Evolutionary conservation across 352 stramenopile genomes (phyloP), one percentile per base, ranked within the genome.

Genomic region (Phytophthora idaei): DNA sequence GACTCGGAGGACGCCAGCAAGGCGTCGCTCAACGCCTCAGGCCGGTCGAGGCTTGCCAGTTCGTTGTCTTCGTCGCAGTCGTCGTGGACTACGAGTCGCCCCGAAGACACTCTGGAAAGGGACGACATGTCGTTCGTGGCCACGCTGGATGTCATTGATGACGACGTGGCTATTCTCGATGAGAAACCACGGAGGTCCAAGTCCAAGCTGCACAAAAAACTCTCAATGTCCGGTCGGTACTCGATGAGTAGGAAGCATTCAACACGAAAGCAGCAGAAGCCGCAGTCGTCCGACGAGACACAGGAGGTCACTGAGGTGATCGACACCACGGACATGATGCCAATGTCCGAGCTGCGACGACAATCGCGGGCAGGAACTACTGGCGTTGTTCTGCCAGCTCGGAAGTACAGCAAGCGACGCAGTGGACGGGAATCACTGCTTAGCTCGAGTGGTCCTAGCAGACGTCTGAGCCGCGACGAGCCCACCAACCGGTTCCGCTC

Each of bases 261-360:
- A 49, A 41, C 36, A n/a, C 49, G 50, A 2, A 69, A 69, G 39
- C 64, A 57, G 27, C 27, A 42, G 36, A n/a, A 32, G 28, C 2
- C 42, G 31, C 45, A 34, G 7, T 27, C 47, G 14, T 39, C 47
- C 29, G 27, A 41, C 1, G 57, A 64, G 11, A 68, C 63, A 39
- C 51, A 69, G 14, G 74, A 79, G 21, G 57, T 85, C 31, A 65
- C 71, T 3, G 78, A 87, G 48, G 76, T 83, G 15, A 83, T 85
- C 21, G 78, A 87, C 52, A 87, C 78, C 28, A 81, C 63, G 32
- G 71, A 85, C 21, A 85, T 85, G 78, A 61, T 73, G 31, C 62
- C 73, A 36, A 69, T 73, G 29, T 74, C 70, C 5, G 62, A 75
- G 46, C 47, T 69, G 8, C 54, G 51, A 41, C 62, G 49, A 47